Evolutionary conservation across 306 rosid species (phyloP).

Genomic region (Vigna angularis): DNA sequence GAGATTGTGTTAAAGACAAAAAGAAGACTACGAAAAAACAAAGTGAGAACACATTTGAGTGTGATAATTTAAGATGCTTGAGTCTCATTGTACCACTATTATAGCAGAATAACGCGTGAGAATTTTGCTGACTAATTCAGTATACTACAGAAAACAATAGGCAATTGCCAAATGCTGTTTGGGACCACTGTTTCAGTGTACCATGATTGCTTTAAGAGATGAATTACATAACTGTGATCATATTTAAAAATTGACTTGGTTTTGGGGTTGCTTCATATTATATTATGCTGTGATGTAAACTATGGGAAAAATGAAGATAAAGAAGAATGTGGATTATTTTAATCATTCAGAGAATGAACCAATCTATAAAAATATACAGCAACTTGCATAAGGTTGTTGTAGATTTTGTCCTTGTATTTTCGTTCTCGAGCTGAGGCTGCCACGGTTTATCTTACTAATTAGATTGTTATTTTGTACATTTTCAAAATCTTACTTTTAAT

Average conservation of each 20-base stretch:
- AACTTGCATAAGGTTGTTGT: slow-evolving; percentile 20
- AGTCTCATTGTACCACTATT: neutral
- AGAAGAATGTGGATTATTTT: slow-evolving; percentile 15
- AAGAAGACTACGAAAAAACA: neutral
- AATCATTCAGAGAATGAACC: neutral
- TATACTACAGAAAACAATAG: slow-evolving; percentile 4
- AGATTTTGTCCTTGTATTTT: slow-evolving; percentile 29
- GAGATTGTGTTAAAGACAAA: neutral
- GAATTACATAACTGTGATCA: neutral
- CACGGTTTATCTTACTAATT: slow-evolving; percentile 36
- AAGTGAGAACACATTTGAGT: slow-evolving; percentile 18
- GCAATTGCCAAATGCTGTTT: neutral
- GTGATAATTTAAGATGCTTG: neutral
- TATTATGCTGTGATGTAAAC: neutral
- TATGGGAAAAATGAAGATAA: neutral
- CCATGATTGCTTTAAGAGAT: slow-evolving; percentile 23
- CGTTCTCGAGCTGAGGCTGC: neutral
- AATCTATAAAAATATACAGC: slow-evolving; percentile 14
- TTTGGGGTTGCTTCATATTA: slow-evolving; percentile 17
- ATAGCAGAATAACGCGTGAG: slow-evolving; percentile 34
- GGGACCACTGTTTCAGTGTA: slow-evolving; percentile 28
- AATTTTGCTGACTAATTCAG: slow-evolving; percentile 21
- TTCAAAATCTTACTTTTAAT: neutral
- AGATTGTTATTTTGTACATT: slow-evolving; percentile 1
- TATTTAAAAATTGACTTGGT: slow-evolving; percentile 34